Percentiles rank a stretch among this genome's conserved stretches.
phyloP scores from a whole-genome alignment of 202 grass and related monocot species.

The Panicum virgatum region DNA sequence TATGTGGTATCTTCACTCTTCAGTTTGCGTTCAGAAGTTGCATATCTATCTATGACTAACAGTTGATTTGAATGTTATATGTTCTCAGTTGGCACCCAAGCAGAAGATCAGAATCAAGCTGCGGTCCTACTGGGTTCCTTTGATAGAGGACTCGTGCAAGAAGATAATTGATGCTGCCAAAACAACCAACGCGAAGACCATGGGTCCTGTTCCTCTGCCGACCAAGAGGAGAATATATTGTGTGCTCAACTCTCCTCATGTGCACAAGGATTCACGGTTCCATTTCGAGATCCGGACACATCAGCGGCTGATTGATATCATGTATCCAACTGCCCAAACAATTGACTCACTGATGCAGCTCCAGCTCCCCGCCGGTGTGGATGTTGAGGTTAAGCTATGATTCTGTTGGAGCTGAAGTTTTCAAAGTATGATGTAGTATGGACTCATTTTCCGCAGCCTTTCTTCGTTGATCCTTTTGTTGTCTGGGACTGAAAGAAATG shows the following conservation, averaged over 20 bases:
- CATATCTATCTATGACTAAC: constrained; percentile 24
- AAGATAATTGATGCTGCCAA: constrained; percentile 88
- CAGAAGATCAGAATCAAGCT: constrained; percentile 96
- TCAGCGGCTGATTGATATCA: constrained; percentile 86
- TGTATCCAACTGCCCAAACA: constrained; percentile 92
- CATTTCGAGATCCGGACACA: constrained; percentile 97
- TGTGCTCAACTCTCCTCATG: constrained; percentile 94
- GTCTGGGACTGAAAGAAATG: constrained; percentile 28
- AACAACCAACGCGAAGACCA: constrained; percentile 89
- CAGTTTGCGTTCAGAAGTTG: not conserved
- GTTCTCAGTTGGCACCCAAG: constrained; percentile 68
- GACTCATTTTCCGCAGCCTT: constrained; percentile 25
- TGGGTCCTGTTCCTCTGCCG: constrained; percentile 90
- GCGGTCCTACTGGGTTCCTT: constrained; percentile 83
- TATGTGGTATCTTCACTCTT: not conserved
- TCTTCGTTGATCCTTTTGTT: constrained; percentile 28
- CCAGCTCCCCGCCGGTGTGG: constrained; percentile 91
- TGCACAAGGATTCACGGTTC: constrained; percentile 93
- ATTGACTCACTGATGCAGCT: constrained; percentile 95
- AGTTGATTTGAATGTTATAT: constrained; percentile 6
- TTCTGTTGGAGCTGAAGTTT: constrained; percentile 27
- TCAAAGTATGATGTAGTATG: constrained; percentile 25
- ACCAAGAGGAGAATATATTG: constrained; percentile 85
- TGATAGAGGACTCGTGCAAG: constrained; percentile 96
- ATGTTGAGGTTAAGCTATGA: constrained; percentile 98